Conservation (phyloP, 129 eudicot species). For the Centella asiatica region DNA sequence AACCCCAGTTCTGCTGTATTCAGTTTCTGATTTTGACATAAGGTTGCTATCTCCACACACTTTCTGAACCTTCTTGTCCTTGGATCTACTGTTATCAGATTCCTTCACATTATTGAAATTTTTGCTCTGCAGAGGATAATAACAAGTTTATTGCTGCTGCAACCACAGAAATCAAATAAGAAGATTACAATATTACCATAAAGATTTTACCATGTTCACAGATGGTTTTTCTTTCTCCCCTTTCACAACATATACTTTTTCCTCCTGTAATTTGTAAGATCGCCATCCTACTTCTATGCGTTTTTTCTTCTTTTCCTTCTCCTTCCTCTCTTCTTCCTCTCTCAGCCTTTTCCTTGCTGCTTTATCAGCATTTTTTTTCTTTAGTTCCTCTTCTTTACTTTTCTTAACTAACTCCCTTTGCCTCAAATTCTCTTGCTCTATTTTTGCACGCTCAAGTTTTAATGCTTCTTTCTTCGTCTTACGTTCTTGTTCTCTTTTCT, state of each 20-base stretch:
- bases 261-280: slow-evolving; percentile 44
- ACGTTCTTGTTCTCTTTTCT: slow-evolving; percentile 66
- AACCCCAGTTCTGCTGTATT: slow-evolving; percentile 14
- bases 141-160: slow-evolving; percentile 15
- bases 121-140: slow-evolving; percentile 31
- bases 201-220: slow-evolving; percentile 24
- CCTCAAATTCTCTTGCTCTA: slow-evolving; percentile 61
- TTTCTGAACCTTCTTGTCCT: slow-evolving; percentile 13
- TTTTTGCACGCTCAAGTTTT: slow-evolving; percentile 69
- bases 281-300: slow-evolving; percentile 48
- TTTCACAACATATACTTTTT: slow-evolving; percentile 36
- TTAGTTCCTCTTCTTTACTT: slow-evolving; percentile 57
- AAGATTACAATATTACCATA: not conserved
- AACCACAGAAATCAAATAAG: slow-evolving; percentile 9
- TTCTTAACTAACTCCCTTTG: slow-evolving; percentile 60
- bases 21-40: slow-evolving; percentile 20
- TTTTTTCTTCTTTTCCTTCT: slow-evolving; percentile 64
- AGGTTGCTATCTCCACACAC: slow-evolving; percentile 24
- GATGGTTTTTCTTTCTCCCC: slow-evolving; percentile 31
- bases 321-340: slow-evolving; percentile 81
- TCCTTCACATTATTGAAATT: slow-evolving; percentile 32
- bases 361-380: slow-evolving; percentile 70
- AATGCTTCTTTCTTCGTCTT: slow-evolving; percentile 77
- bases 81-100: slow-evolving; percentile 20
- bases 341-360: slow-evolving; percentile 78